These are phyloP conservation scores for Fragosphaeria purpurea DNA, from an alignment of 2,329 filamentous ascomycete species.

Conservation along the genomic window DNA sequence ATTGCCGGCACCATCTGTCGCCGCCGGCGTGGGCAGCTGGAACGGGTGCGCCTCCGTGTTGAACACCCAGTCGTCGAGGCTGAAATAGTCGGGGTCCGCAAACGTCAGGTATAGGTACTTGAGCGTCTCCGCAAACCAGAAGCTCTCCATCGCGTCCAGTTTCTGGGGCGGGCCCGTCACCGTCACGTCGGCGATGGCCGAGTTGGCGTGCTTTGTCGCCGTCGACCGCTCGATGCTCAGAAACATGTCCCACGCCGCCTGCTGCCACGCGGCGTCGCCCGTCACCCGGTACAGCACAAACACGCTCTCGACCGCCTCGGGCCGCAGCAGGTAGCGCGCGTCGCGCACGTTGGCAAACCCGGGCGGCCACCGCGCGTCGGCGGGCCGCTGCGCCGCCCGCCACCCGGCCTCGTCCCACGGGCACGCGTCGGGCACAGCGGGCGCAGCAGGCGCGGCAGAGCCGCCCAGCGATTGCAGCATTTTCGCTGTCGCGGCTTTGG, in stretches of 20 bases:
- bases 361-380: constrained; percentile 11
- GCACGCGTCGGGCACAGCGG: constrained; percentile 8
- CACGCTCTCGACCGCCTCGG: constrained; percentile 64
- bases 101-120: constrained; percentile 15
- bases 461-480: neutral
- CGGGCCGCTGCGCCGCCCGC: constrained; percentile 15
- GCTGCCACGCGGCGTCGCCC: constrained; percentile 57
- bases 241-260: constrained; percentile 75
- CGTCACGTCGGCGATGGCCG: constrained; percentile 25
- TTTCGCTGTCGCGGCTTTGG: constrained; percentile 12
- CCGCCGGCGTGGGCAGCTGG: constrained; percentile 13
- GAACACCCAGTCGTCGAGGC: constrained; percentile 14
- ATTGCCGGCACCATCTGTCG: constrained; percentile 8
- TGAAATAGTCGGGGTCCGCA: constrained; percentile 11
- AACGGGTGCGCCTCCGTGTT: constrained; percentile 16
- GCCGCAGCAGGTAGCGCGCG: constrained; percentile 45
- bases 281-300: constrained; percentile 76
- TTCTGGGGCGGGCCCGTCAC: constrained; percentile 25
- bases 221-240: constrained; percentile 58
- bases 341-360: constrained; percentile 20
- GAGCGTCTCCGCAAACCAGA: constrained; percentile 15
- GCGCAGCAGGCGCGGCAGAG: too few species aligned
- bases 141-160: constrained; percentile 27
- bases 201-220: constrained; percentile 12
- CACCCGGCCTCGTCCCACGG: constrained; percentile 27